Base-by-base conservation (phyloP, 441 rosid genomes). In the Corymbia citriodora region DNA sequence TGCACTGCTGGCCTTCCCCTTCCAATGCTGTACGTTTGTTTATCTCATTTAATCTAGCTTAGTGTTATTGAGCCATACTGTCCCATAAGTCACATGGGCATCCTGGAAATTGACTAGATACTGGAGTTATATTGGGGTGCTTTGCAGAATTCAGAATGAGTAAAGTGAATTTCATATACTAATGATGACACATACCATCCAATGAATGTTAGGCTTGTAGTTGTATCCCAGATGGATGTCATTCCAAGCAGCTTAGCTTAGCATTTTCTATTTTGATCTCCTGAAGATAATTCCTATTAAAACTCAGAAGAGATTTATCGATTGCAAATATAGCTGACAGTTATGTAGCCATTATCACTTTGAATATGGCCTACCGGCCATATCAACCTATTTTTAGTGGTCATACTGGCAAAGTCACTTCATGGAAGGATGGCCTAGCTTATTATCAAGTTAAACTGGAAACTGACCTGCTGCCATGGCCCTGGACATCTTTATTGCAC, bases 1-100 rank as follows among this genome's bases (percentile, higher is more conserved):
- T 98, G 87, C 99, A 97, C 87, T 98, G 99, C 91, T 98, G 99
- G 99, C 98, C 99, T 83, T 96, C 98, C 88, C 95, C 98, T 93
- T 96, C 99, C 11, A 98, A 95, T 93, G 99, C 99, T 55, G 99
- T 96, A 93, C 31, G 29, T 87, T 90, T 72, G 55, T 87, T 53
- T 29, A 81, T 27, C 63, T 36, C 5, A 29, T 23, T 88, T 29
- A 50, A n/a, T 53, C 57, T 86, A 31, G 21, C 36, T 31, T 40
- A 2, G 40, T 68, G 74, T 68, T 31, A 68, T 68, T 68, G 40
- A 68, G 19, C 21, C 6, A 21, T 31, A 16, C 40, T 5, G 7
- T 68, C 74, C 17, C 74, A 31, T 68, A 68, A 68, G 74, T 68
- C 36, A n/a, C 74, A 31, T 68, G 33, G 74, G 6, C 74, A 68